These are phyloP conservation scores for Zizania latifolia DNA, from an alignment of 176 grass and related monocot genomes.

Conservation along the genomic window DNA sequence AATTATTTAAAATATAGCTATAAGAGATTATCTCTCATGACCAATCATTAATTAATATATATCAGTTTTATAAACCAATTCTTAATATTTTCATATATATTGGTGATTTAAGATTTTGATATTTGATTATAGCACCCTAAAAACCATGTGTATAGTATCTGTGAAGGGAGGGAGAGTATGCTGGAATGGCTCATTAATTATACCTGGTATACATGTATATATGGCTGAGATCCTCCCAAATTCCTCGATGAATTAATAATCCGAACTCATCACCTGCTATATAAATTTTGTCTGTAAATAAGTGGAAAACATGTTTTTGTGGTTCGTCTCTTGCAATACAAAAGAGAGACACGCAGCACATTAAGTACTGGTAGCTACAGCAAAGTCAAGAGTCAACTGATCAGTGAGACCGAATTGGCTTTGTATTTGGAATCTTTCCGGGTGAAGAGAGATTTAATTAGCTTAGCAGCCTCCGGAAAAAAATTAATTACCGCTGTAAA, in stretches of 20 bases:
- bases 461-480: not conserved
- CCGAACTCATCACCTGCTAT: not conserved
- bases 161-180: no score
- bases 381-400: constrained; percentile 5
- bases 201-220: no score
- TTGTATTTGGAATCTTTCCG: constrained; percentile 29
- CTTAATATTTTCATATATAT: no score
- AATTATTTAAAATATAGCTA: no score
- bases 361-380: constrained; percentile 16
- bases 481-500: not conserved
- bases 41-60: no score
- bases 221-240: not conserved
- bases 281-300: not conserved
- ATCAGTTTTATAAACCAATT: no score
- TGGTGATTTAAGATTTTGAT: no score
- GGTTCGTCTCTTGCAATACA: not conserved
- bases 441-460: not conserved
- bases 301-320: constrained; percentile 3
- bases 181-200: no score
- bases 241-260: not conserved
- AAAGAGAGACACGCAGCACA: constrained; percentile 12
- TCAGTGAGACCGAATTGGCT: not conserved
- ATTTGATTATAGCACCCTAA: no score
- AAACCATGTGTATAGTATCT: no score
- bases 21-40: no score